Conservation (phyloP, 306 rosid genomes). For the Malus sylvestris region DNA sequence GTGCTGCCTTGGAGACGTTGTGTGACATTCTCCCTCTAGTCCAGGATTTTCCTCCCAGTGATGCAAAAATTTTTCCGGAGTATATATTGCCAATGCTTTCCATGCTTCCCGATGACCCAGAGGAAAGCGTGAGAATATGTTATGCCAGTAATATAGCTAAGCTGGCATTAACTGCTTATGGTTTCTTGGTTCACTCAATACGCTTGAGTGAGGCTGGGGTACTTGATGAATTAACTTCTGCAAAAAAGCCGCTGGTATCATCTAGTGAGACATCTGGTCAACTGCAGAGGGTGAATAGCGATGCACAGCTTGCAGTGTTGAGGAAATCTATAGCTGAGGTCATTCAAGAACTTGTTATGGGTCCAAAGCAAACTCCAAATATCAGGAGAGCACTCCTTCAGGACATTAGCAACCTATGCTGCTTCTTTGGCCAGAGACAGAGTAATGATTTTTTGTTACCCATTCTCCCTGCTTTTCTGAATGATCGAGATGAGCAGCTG, state of each 20-base stretch:
- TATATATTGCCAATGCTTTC: slow-evolving; percentile 97
- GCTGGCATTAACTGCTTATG: slow-evolving; percentile 88
- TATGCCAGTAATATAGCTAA: slow-evolving; percentile 92
- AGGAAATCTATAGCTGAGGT: slow-evolving; percentile 96
- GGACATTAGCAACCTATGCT: slow-evolving; percentile 85
- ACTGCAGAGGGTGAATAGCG: slow-evolving; percentile 51
- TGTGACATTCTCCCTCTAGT: slow-evolving; percentile 89
- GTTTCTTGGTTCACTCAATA: slow-evolving; percentile 81
- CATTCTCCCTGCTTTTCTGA: slow-evolving; percentile 90
- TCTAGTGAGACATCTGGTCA: slow-evolving; percentile 61
- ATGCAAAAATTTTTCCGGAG: slow-evolving; percentile 92
- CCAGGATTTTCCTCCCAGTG: slow-evolving; percentile 95
- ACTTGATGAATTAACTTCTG: slow-evolving; percentile 66
- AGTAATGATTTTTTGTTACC: slow-evolving; percentile 94
- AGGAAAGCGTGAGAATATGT: slow-evolving; percentile 96
- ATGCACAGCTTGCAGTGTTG: slow-evolving; percentile 64
- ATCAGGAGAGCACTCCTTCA: slow-evolving; percentile 96
- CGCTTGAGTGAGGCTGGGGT: slow-evolving; percentile 97
- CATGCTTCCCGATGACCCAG: slow-evolving; percentile 98
- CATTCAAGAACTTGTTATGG: slow-evolving; percentile 98
- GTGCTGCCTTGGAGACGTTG: slow-evolving; percentile 90
- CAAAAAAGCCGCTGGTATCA: slow-evolving; percentile 46
- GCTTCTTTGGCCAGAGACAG: slow-evolving; percentile 94
- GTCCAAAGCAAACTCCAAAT: slow-evolving; percentile 98
- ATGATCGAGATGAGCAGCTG: slow-evolving; percentile 87